Evolutionary conservation across 1,139 yeast species (phyloP).

Genomic region (Yarrowia galli): DNA sequence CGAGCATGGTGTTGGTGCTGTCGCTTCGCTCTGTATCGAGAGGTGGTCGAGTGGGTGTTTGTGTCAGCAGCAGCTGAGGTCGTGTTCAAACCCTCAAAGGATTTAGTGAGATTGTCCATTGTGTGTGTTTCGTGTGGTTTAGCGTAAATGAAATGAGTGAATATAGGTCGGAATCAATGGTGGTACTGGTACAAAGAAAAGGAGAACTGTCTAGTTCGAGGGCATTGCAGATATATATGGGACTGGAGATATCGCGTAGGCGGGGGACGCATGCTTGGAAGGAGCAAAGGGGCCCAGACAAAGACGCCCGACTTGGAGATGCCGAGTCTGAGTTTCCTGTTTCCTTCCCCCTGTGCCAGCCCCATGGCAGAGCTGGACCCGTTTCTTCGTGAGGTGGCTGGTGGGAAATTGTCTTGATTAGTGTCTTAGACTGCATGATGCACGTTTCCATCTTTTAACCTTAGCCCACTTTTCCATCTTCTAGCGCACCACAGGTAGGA

Average conservation of each 20-base stretch:
- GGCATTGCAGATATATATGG: neutral
- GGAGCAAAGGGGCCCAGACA: neutral
- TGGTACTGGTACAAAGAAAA: conserved; percentile 10
- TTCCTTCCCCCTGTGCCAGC: conserved; percentile 4
- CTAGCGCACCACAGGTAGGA: conserved; percentile 8
- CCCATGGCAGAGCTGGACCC: neutral
- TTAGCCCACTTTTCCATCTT: conserved; percentile 2
- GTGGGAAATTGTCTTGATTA: conserved; percentile 19
- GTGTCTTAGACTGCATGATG: neutral
- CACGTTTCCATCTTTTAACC: neutral
- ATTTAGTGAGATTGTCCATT: neutral
- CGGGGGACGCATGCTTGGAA: neutral
- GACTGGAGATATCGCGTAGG: neutral
- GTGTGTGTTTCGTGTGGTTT: neutral
- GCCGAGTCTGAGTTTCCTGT: neutral
- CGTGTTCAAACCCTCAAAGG: neutral
- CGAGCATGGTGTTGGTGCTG: neutral
- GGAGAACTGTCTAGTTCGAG: neutral
- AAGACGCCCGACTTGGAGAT: conserved; percentile 4
- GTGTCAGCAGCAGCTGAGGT: neutral
- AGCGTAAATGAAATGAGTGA: conserved; percentile 22
- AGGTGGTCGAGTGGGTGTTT: neutral
- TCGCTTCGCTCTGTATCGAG: conserved; percentile 9
- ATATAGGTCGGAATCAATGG: conserved; percentile 16
- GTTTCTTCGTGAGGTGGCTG: conserved; percentile 2